Evolutionary conservation across 202 grass and related monocot species (phyloP).

Genomic region (Saccharum hybrid): DNA sequence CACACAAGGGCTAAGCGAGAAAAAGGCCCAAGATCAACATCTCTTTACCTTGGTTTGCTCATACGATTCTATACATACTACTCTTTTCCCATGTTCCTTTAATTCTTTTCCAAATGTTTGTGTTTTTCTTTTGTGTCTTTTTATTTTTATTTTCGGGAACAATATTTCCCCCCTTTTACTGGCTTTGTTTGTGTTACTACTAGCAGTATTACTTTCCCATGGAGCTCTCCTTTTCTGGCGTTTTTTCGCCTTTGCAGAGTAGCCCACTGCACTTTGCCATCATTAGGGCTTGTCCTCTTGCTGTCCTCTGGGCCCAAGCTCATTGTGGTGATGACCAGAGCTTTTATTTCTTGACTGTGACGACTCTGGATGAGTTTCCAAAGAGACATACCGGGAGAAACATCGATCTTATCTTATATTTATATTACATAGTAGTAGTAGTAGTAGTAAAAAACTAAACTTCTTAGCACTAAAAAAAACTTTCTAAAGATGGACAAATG

Average conservation of each 20-base stretch:
- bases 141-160: neutral
- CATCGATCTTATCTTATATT: neutral
- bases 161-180: neutral
- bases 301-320: slow-evolving; percentile 46
- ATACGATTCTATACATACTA: slow-evolving; percentile 30
- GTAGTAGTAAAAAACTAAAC: neutral
- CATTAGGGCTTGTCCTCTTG: slow-evolving; percentile 56
- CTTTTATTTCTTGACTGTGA: slow-evolving; percentile 53
- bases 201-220: slow-evolving; percentile 15
- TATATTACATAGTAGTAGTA: neutral
- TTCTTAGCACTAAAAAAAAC: neutral
- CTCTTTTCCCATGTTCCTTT: slow-evolving; percentile 7
- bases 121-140: neutral
- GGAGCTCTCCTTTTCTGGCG: slow-evolving; percentile 64
- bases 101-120: slow-evolving; percentile 12
- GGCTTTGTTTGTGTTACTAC: slow-evolving; percentile 39
- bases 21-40: neutral
- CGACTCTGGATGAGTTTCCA: slow-evolving; percentile 44
- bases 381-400: slow-evolving; percentile 35
- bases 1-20: neutral
- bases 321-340: slow-evolving; percentile 32
- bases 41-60: slow-evolving; percentile 18
- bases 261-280: slow-evolving; percentile 46
- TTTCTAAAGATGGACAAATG: neutral
- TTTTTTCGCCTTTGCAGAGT: slow-evolving; percentile 52